Conservation (phyloP, 768 basidiomycete genomes). For the Mycena polygramma region DNA sequence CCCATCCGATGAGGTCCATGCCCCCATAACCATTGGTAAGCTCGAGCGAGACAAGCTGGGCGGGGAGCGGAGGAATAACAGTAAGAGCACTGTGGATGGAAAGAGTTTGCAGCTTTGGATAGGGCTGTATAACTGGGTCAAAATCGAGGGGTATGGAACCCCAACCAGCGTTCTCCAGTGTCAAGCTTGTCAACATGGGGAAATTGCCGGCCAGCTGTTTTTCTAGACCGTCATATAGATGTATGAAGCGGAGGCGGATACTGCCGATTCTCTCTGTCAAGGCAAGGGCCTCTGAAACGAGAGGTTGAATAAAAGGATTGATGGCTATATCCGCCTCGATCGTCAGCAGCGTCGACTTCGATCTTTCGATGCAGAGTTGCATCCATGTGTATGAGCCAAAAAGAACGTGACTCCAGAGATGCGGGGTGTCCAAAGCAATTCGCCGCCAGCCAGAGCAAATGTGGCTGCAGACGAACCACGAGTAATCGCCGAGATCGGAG, state of each 20-base stretch:
- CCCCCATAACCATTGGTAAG: neutral
- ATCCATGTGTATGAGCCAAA: conserved; percentile 17
- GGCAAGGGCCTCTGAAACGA: conserved; percentile 6
- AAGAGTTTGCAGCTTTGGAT: conserved; percentile 24
- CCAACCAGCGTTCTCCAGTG: conserved; percentile 1
- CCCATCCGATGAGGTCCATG: conserved; percentile 5
- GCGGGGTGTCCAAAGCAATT: conserved; percentile 18
- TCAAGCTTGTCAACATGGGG: conserved; percentile 17
- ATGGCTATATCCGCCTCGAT: conserved; percentile 12
- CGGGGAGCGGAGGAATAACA: conserved; percentile 10
- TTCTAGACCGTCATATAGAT: neutral
- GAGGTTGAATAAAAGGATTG: neutral
- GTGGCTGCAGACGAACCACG: conserved; percentile 31
- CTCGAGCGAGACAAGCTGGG: conserved; percentile 18
- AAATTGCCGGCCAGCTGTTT: conserved; percentile 16
- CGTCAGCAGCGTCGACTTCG: conserved; percentile 21
- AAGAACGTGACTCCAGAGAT: conserved; percentile 29
- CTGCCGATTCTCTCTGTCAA: conserved; percentile 11
- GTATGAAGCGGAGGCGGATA: conserved; percentile 11
- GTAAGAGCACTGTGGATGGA: neutral
- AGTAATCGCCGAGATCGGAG: conserved; percentile 4
- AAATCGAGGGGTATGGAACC: neutral
- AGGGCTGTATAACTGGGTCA: neutral
- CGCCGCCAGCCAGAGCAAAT: conserved; percentile 30
- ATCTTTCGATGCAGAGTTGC: conserved; percentile 21